Base-by-base conservation (phyloP, 306 rosid species). In the Trichosanthes truncata region DNA sequence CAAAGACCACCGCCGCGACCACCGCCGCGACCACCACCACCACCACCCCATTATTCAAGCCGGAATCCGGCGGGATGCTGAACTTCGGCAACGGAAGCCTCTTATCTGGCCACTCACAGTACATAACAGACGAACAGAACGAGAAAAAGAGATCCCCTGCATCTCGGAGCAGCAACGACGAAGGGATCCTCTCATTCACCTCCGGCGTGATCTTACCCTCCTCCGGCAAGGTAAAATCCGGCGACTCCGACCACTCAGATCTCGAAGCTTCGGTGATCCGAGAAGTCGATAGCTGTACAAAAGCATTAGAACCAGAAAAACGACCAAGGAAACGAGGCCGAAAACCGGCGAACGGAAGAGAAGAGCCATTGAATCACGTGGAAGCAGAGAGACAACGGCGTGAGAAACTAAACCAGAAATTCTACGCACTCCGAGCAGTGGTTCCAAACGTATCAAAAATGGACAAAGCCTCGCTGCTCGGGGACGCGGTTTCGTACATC, bases 401-500 rank as follows among this genome's bases (percentile, higher is more conserved):
- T 45, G 98, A 96, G 88, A 96, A 96, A 83, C 89, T 91, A 15
- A 96, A 96, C 80, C 99, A 96, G 82, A 86, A 92, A 51, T 96
- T 96, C 87, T 96, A 93, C 15, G 91, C 99, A 0, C 98, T 96
- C 23, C 89, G 99, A 12, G 97, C 98, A 0, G 99, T 96, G 20
- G 99, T 96, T 23, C 99, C 97, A 0, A 96, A 93, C 43, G 98
- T 96, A 7, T 89, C 99, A 0, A 95, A 95, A 80, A 92, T 95
- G 99, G 99, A 95, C 87, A 95, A 95, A 75, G 99, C 99, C 0
- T 96, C 99, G 0, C 94, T 96, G 4, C 86, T 96, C 0, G 99
- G 99, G 0, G 98, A 96, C 48, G 96, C 99, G 0, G 93, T 96
- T 26, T 76, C 96, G 0, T 96, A 96, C 87, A 92, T 96, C 38